These are phyloP conservation scores for Cardiospermum halicacabum DNA, from an alignment of 345 rosid species.

Conservation along the genomic window DNA sequence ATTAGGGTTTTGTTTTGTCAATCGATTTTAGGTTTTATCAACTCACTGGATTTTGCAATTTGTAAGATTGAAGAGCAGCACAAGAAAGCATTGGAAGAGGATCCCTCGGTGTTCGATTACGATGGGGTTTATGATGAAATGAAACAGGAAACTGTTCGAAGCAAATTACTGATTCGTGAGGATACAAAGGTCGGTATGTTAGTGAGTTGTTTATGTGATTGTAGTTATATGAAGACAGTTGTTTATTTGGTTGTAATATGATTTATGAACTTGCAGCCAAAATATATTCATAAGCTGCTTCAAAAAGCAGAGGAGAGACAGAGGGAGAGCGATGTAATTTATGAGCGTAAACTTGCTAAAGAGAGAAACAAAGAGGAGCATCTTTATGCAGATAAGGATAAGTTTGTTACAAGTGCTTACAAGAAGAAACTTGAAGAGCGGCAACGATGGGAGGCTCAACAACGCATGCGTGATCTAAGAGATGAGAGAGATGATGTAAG, in stretches of 20 bases:
- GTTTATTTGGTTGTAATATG: not conserved
- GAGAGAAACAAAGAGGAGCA: constrained; percentile 87
- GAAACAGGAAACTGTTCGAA: constrained; percentile 54
- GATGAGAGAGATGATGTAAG: constrained; percentile 94
- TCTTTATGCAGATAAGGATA: constrained; percentile 80
- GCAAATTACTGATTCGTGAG: constrained; percentile 48
- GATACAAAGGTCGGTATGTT: constrained; percentile 57
- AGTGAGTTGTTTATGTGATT: not conserved
- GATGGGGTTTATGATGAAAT: constrained; percentile 83
- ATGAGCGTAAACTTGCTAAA: constrained; percentile 73
- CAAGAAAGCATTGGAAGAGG: constrained; percentile 79
- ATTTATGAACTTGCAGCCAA: constrained; percentile 40
- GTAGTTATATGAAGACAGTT: not conserved
- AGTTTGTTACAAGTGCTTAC: constrained; percentile 70
- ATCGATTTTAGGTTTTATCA: too few relatives aligned
- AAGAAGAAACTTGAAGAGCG: constrained; percentile 85
- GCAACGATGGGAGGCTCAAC: constrained; percentile 72
- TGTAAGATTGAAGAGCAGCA: constrained; percentile 86
- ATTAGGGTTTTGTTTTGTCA: too few relatives aligned
- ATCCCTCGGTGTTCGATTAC: constrained; percentile 70
- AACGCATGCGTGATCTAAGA: constrained; percentile 54
- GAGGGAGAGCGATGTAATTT: constrained; percentile 68
- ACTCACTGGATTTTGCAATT: too few relatives aligned
- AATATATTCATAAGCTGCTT: constrained; percentile 58
- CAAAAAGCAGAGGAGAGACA: constrained; percentile 65